Evolutionary conservation across 805 yeast genomes (phyloP), one percentile per base, ranked within the genome.

Genomic region (Geotrichum ghanense): DNA sequence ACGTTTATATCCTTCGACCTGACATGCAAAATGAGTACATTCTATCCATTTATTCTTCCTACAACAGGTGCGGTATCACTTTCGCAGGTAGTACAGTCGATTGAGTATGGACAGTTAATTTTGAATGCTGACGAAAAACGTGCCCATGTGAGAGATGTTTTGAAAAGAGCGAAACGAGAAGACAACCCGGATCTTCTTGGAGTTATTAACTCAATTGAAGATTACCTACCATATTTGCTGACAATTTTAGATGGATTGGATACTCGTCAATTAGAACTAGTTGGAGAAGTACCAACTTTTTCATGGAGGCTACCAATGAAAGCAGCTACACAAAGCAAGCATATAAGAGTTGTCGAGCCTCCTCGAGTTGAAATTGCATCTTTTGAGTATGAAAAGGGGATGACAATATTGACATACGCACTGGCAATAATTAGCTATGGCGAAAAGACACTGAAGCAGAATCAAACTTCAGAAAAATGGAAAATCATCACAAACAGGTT

Each of bases 141-240:
- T 12, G 60, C 64, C 1, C 50, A 54, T 24, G 55, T 61, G 2
- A 45, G 63, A 14, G 63, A 58, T 25, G 41, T 48, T 6, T 50
- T 61, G 40, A 60, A 60, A 43, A 51, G 54, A 14, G 61, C 63
- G n/a, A 58, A 59, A 45, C 42, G 59, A 22, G 52, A 51, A 22
- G 51, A 50, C 26, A 42, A 45, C 3, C 53, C 57, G 26, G 61
- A 53, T 23, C 47, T 51, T 40, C 42, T 56, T 25, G 58, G 51
- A 31, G 51, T 57, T 16, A 51, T 54, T 22, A 47, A 55, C 53
- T 52, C 56, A 1, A 39, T 58, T 3, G 63, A 59, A 25, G 59
- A 59, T 19, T 60, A 60, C 41, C 42, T 59, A 3, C 59, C 60
- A 0, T 45, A 41, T 17, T 21, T 55, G 20, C 51, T 55, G 48